Percentiles rank a stretch among this genome's conserved stretches.
These are phyloP conservation scores for Gossypium bickii DNA, from an alignment of 345 rosid species.

Conservation along the genomic window DNA sequence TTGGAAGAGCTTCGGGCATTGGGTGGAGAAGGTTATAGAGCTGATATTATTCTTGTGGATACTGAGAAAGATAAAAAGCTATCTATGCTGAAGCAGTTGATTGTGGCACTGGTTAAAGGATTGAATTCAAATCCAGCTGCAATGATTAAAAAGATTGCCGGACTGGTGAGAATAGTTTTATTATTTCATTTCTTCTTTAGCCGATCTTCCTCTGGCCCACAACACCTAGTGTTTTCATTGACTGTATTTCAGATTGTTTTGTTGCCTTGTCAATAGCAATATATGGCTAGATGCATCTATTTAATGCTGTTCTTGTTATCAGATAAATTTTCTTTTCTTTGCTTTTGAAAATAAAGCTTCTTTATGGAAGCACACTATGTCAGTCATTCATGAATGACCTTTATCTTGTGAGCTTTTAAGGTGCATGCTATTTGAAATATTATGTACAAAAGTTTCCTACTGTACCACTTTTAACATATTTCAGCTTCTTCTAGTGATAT, in stretches of 20 bases:
- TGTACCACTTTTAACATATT: neutral
- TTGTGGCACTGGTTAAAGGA: constrained; percentile 56
- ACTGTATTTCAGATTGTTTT: neutral
- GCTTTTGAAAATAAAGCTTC: neutral
- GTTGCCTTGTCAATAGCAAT: neutral
- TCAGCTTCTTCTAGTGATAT: neutral
- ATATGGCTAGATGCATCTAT: neutral
- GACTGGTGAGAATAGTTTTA: constrained; percentile 56
- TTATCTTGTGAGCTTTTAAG: neutral
- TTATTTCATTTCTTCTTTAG: constrained; percentile 3
- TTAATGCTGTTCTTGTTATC: neutral
- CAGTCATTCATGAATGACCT: neutral
- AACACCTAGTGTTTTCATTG: neutral
- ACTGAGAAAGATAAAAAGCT: constrained; percentile 79
- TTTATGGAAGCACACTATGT: neutral
- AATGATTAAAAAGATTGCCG: constrained; percentile 86
- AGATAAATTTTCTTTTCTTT: neutral
- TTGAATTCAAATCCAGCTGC: constrained; percentile 84
- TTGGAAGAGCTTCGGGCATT: constrained; percentile 83
- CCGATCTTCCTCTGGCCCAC: neutral
- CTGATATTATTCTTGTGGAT: constrained; percentile 68
- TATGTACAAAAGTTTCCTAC: neutral
- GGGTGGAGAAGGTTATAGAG: constrained; percentile 42
- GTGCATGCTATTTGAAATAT: neutral
- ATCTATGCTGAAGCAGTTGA: constrained; percentile 68